Base-by-base conservation (phyloP, 768 basidiomycete species). In the Suillus americanus region DNA sequence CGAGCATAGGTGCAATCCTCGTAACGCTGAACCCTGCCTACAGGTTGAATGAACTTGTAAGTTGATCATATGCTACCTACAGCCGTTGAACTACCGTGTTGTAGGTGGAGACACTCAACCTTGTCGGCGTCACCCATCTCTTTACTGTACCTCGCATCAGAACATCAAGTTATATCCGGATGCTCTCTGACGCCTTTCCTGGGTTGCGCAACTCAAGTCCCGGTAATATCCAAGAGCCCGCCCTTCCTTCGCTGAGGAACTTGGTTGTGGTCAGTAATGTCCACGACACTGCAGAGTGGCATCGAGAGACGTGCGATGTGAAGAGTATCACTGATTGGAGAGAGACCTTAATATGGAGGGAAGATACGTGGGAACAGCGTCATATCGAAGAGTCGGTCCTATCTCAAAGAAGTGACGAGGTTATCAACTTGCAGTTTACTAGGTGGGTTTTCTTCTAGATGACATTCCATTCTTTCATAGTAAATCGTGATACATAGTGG, bases 21-120 rank as follows among this genome's bases (percentile, higher is more conserved):
- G 91, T 91, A 25, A 93, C 92, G 9, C 80, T 94, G 54, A 95
- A 95, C 68, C 93, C 92, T 3, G 90, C 92, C 0, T 94, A 92
- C 72, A 85, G 88, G 33, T 68, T 87, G 7, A 80, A 82, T 40
- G 92, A 95, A 71, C 80, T 94, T 60, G 91, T 91, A 65, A 60
- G 83, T 78, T 54, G 20, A 18, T 48, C 30, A 12, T n/a, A 6
- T 37, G 20, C 18, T 20, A 28, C 25, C 40, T 7, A 28, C 20
- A 50, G 2, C 28, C 30, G 51, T 57, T 41, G 53, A 28, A 66
- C 65, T 40, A 62, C 33, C 48, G 51, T 65, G 28, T 14, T 38
- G 12, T 66, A 93, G 91, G 81, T 87, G 10, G 79, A 77, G 35
- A 83, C 87, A 2, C 78, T 94, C 38, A 83, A 85, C 59, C 80